Conservation (phyloP, 176 grass and related monocot genomes). For the Metroxylon sagu region DNA sequence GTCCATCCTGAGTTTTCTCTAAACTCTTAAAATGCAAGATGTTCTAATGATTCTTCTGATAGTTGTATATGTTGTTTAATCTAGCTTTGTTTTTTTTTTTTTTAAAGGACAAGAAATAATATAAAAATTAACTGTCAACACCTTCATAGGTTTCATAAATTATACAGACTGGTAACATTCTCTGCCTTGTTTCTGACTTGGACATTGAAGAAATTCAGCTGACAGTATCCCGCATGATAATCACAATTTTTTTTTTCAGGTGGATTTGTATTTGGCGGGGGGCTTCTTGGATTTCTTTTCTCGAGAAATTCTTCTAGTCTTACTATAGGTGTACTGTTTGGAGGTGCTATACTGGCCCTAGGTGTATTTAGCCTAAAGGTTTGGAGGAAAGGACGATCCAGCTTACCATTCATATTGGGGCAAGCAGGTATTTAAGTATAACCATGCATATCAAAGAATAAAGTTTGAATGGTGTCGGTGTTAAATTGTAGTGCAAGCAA, state of each 20-base stretch:
- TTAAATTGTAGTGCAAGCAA: not conserved
- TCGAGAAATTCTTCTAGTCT: slow-evolving; percentile 66
- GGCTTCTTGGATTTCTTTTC: slow-evolving; percentile 71
- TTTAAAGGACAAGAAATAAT: too few relatives aligned
- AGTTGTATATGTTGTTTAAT: too few relatives aligned
- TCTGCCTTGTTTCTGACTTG: too few relatives aligned
- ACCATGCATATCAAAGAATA: not conserved
- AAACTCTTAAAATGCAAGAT: too few relatives aligned
- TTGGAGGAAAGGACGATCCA: slow-evolving; percentile 76
- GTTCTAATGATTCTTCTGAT: too few relatives aligned
- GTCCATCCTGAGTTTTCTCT: too few relatives aligned
- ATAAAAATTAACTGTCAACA: too few relatives aligned
- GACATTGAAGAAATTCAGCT: too few relatives aligned
- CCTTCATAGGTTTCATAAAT: too few relatives aligned
- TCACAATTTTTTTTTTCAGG: slow-evolving; percentile 38
- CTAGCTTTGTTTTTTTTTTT: too few relatives aligned
- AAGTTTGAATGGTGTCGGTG: not conserved
- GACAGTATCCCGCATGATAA: too few relatives aligned
- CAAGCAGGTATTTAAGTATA: slow-evolving; percentile 60
- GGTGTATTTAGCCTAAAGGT: slow-evolving; percentile 74
- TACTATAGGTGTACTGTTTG: slow-evolving; percentile 58
- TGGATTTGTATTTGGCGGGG: slow-evolving; percentile 56
- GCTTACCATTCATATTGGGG: slow-evolving; percentile 72
- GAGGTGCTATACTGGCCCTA: slow-evolving; percentile 59
- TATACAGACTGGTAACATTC: too few relatives aligned